Evolutionary conservation across 1,284 basidiomycete genomes (phyloP).

Genomic region (Trichosporon asahii): DNA sequence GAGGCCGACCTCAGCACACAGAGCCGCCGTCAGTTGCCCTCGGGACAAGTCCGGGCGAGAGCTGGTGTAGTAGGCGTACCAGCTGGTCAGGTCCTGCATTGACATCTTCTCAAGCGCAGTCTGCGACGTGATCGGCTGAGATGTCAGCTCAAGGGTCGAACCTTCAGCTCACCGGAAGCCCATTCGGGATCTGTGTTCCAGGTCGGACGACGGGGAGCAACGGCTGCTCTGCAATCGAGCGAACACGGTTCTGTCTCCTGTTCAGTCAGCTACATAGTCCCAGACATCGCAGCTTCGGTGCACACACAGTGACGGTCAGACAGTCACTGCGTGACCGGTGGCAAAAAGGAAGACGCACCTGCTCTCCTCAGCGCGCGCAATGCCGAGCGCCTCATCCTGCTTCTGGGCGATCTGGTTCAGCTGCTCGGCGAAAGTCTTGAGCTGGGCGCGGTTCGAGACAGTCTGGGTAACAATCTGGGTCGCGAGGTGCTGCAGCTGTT

Average conservation of each 20-base stretch:
- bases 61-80: slow-evolving; percentile 3
- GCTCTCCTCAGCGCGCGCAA: neutral
- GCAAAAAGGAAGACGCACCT: neutral
- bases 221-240: neutral
- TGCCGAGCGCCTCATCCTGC: slow-evolving; percentile 5
- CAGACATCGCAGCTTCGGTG: neutral
- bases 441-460: neutral
- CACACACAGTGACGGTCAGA: neutral
- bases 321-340: neutral
- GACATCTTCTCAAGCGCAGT: neutral
- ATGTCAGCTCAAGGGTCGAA: neutral
- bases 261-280: neutral
- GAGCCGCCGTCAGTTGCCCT: neutral
- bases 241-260: slow-evolving; percentile 3
- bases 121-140: neutral
- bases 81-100: neutral
- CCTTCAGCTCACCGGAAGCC: neutral
- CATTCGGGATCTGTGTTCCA: neutral
- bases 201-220: neutral
- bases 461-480: slow-evolving; percentile 5
- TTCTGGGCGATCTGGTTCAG: neutral
- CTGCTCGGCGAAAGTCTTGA: neutral
- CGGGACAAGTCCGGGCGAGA: neutral
- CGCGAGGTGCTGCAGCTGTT: slow-evolving; percentile 2
- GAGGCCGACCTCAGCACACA: neutral